phyloP scores from a whole-genome alignment of 345 rosid genomes.

The Erucastrum elatum region DNA sequence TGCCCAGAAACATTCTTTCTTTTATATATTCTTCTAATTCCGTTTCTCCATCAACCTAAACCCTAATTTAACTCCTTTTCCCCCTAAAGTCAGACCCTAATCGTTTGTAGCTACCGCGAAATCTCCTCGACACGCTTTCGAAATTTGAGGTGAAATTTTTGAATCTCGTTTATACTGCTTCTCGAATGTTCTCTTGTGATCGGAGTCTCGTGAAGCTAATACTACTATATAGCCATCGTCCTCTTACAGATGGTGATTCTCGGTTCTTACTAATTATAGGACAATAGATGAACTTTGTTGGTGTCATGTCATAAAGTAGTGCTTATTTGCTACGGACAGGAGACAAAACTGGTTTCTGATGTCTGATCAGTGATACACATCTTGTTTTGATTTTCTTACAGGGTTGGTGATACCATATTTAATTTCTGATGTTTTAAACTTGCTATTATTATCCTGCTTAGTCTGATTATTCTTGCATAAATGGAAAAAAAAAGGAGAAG shows the following conservation, averaged over 20 bases:
- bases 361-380: conserved; percentile 8
- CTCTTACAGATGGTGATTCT: neutral
- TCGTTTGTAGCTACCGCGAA: conserved; percentile 11
- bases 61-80: neutral
- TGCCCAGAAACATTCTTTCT: neutral
- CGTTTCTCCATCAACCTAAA: conserved; percentile 7
- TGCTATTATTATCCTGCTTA: neutral
- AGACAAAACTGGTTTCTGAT: neutral
- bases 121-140: conserved; percentile 1
- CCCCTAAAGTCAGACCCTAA: neutral
- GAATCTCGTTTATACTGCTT: conserved; percentile 7
- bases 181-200: conserved; percentile 7
- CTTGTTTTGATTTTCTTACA: neutral
- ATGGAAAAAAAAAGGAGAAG: neutral
- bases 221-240: neutral
- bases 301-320: neutral
- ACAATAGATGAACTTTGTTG: neutral
- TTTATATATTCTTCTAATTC: neutral
- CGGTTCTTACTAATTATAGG: neutral
- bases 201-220: conserved; percentile 1
- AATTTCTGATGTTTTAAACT: neutral
- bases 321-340: conserved; percentile 6
- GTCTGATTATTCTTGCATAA: neutral
- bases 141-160: conserved; percentile 19
- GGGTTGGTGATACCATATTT: neutral